A percentile compares a stretch with the other conserved stretches of the same genome.
These are phyloP conservation scores for Colletotrichum acutatum DNA, from an alignment of 2,329 filamentous ascomycete species.

Conservation along the genomic window DNA sequence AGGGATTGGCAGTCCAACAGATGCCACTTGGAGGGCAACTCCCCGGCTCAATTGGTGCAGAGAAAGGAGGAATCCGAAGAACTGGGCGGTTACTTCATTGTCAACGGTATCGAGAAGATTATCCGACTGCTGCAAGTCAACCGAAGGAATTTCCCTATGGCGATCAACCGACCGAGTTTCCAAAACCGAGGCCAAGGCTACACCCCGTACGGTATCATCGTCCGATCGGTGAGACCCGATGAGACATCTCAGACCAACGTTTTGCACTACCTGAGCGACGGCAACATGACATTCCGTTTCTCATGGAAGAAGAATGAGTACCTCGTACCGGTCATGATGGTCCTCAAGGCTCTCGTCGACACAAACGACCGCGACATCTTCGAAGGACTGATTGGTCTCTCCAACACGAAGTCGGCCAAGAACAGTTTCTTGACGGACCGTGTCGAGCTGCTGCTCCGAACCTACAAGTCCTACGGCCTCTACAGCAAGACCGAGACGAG, in stretches of 20 bases:
- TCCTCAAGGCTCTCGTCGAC: constrained; percentile 92
- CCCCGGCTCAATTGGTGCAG: constrained; percentile 83
- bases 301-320: constrained; percentile 98
- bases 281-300: constrained; percentile 96
- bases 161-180: constrained; percentile 92
- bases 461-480: constrained; percentile 90
- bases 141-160: constrained; percentile 93
- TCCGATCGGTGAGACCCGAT: constrained; percentile 93
- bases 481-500: constrained; percentile 86
- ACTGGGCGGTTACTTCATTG: constrained; percentile 94
- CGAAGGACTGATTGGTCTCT: constrained; percentile 86
- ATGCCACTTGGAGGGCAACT: constrained; percentile 89
- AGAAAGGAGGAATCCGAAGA: constrained; percentile 97
- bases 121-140: constrained; percentile 92
- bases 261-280: constrained; percentile 93
- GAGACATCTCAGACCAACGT: constrained; percentile 98
- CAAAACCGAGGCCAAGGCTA: constrained; percentile 87
- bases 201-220: constrained; percentile 89
- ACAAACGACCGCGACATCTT: constrained; percentile 98
- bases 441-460: constrained; percentile 89
- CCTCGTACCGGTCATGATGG: constrained; percentile 95
- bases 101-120: constrained; percentile 97
- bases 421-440: constrained; percentile 97
- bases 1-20: constrained; percentile 75
- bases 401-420: constrained; percentile 79